Conservation (phyloP, 352 stramenopile species). For the Saprolegnia parasitica region DNA sequence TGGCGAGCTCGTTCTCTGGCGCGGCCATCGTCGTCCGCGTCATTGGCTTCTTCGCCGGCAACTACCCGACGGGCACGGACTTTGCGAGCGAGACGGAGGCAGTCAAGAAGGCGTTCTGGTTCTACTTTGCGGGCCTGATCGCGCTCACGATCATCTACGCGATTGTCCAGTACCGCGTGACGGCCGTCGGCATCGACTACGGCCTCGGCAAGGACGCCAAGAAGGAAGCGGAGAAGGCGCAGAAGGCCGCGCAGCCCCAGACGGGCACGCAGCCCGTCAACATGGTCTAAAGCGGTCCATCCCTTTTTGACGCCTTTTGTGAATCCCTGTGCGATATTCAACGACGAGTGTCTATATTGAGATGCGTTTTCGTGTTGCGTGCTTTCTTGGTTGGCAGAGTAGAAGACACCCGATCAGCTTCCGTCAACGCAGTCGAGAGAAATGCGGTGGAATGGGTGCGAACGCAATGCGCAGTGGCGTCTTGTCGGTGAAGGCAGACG, state of each 20-base stretch:
- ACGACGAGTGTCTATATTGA: no score
- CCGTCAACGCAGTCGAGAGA: no score
- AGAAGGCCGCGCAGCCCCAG: slow-evolving; percentile 19
- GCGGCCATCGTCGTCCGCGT: slow-evolving; percentile 48
- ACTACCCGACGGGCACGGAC: slow-evolving; percentile 55
- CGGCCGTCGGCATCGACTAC: slow-evolving; percentile 40
- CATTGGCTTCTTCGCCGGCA: slow-evolving; percentile 60
- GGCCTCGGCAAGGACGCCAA: slow-evolving; percentile 27
- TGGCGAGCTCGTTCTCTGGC: slow-evolving; percentile 55
- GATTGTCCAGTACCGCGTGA: slow-evolving; percentile 46
- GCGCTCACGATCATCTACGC: slow-evolving; percentile 46
- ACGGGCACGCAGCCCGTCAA: slow-evolving; percentile 25
- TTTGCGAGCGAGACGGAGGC: slow-evolving; percentile 42
- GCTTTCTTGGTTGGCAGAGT: no score
- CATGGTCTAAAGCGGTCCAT: slow-evolving; percentile 24
- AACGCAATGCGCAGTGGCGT: slow-evolving; percentile 25
- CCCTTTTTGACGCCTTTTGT: background rate
- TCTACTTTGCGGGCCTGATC: slow-evolving; percentile 50
- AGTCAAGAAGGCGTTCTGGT: slow-evolving; percentile 55
- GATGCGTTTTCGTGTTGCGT: no score
- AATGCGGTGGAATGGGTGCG: background rate
- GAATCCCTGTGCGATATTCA: no score
- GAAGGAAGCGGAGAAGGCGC: slow-evolving; percentile 23
- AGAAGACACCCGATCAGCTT: no score
- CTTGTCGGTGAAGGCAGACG: slow-evolving; percentile 27